These are phyloP conservation scores for Pyronema omphalodes DNA, from an alignment of 495 filamentous ascomycete species.

Conservation along the genomic window DNA sequence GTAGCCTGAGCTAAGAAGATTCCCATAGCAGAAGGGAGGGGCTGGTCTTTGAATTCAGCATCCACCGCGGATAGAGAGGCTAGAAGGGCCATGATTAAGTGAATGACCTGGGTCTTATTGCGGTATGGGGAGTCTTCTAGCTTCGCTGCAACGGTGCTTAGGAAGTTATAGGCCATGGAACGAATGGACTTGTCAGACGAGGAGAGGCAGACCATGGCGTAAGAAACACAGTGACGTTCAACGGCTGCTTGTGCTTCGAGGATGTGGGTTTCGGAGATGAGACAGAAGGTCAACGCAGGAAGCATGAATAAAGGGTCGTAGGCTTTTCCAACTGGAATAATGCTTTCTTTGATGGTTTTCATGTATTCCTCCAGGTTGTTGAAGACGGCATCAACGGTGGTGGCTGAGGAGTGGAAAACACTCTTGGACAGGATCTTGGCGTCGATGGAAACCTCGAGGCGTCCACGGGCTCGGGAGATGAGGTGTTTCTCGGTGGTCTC, in stretches of 20 bases:
- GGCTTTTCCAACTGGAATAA: conserved; percentile 1
- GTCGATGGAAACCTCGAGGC: conserved; percentile 11
- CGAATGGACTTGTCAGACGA: conserved; percentile 9
- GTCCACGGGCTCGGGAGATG: conserved; percentile 17
- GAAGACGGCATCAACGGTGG: background rate
- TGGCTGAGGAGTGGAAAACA: conserved; percentile 5
- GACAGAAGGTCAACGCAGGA: conserved; percentile 14
- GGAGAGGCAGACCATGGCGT: conserved; percentile 18
- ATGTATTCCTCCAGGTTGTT: background rate
- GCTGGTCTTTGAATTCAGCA: conserved; percentile 27
- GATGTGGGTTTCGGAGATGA: conserved; percentile 4
- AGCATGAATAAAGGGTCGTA: conserved; percentile 21
- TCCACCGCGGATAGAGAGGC: conserved; percentile 22
- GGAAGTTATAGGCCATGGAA: conserved; percentile 9
- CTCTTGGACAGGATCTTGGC: conserved; percentile 15
- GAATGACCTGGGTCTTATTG: conserved; percentile 56
- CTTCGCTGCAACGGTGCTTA: conserved; percentile 10
- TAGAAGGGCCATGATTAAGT: conserved; percentile 57
- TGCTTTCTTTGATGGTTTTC: background rate
- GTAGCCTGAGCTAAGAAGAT: conserved; percentile 56
- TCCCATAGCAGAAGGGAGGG: conserved; percentile 53
- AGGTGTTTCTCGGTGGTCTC: conserved; percentile 14
- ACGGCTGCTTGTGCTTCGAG: conserved; percentile 14
- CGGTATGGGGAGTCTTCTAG: conserved; percentile 17
- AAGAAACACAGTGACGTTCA: conserved; percentile 16